phyloP scores from a whole-genome alignment of 805 yeast species.

The Candida odintsovae region DNA sequence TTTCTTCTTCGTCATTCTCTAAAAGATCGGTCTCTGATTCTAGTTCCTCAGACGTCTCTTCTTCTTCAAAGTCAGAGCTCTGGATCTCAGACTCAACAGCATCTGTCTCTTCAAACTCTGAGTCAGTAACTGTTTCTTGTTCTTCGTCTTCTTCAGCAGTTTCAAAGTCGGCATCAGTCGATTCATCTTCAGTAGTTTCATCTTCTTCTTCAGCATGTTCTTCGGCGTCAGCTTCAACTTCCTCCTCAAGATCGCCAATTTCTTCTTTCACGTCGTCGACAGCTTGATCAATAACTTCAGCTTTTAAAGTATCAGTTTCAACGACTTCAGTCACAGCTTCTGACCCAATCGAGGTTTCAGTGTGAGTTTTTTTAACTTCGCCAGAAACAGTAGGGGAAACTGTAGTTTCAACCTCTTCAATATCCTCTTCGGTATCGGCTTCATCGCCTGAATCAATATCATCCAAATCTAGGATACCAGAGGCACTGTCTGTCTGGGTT shows the following conservation, averaged over 20 bases:
- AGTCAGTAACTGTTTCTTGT: neutral
- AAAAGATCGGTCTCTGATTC: neutral
- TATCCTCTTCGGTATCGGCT: neutral
- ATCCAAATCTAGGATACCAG: neutral
- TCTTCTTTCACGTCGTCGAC: constrained; percentile 1
- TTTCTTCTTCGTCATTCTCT: constrained; percentile 1
- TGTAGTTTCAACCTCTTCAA: neutral
- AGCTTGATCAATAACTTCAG: neutral
- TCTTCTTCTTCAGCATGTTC: neutral
- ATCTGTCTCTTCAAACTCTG: neutral
- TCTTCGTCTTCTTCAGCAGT: neutral
- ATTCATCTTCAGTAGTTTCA: neutral
- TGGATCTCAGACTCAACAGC: neutral
- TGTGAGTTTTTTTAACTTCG: neutral
- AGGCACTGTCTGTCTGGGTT: neutral
- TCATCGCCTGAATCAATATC: neutral
- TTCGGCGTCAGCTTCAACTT: constrained; percentile 1
- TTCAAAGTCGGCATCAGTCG: neutral
- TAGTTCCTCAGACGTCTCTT: too few species aligned
- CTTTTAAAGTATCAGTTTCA: neutral
- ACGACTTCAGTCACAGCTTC: neutral
- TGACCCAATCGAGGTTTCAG: neutral
- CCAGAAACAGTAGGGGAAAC: neutral
- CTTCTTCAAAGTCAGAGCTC: neutral
- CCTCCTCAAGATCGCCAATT: neutral